Percentiles rank a stretch among this genome's conserved stretches.
phyloP scores from a whole-genome alignment of 1,284 basidiomycete genomes.

The Cryptococcus sp. region DNA sequence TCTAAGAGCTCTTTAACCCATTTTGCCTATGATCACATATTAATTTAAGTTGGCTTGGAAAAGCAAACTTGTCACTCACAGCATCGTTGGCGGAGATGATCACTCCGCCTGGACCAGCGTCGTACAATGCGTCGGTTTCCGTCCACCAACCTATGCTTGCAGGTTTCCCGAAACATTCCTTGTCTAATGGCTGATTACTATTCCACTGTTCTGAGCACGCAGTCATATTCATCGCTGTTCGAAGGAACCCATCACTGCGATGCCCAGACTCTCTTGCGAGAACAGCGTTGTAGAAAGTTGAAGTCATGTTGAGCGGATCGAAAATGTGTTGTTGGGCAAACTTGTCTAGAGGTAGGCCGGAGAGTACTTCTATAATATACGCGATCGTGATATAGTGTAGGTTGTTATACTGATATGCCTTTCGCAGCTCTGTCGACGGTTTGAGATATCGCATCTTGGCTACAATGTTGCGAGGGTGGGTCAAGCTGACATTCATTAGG shows the following conservation, averaged over 20 bases:
- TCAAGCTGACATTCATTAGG: background rate
- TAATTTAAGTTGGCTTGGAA: background rate
- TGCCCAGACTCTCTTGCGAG: conserved; percentile 13
- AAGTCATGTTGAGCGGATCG: conserved; percentile 34
- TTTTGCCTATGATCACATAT: conserved; percentile 8
- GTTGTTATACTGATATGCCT: conserved; percentile 44
- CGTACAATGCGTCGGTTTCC: conserved; percentile 14
- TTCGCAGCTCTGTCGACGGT: conserved; percentile 36
- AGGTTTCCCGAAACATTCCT: conserved; percentile 18
- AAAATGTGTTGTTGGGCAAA: conserved; percentile 37
- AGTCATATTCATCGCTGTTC: conserved; percentile 10
- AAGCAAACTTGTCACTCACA: conserved; percentile 16
- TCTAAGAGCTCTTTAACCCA: conserved; percentile 39
- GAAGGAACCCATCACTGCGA: conserved; percentile 21
- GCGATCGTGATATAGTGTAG: conserved; percentile 28
- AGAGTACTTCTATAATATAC: conserved; percentile 30
- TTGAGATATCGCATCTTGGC: conserved; percentile 27
- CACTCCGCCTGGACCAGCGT: conserved; percentile 34
- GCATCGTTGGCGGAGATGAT: conserved; percentile 32
- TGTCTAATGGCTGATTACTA: background rate
- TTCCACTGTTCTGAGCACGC: conserved; percentile 11
- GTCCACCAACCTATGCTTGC: conserved; percentile 28
- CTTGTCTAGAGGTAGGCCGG: conserved; percentile 24
- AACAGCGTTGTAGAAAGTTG: conserved; percentile 25
- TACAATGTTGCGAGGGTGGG: conserved; percentile 12